Evolutionary conservation across 495 filamentous ascomycete genomes (phyloP), one percentile per base, ranked within the genome.

Genomic region (Tuber calosporum): DNA sequence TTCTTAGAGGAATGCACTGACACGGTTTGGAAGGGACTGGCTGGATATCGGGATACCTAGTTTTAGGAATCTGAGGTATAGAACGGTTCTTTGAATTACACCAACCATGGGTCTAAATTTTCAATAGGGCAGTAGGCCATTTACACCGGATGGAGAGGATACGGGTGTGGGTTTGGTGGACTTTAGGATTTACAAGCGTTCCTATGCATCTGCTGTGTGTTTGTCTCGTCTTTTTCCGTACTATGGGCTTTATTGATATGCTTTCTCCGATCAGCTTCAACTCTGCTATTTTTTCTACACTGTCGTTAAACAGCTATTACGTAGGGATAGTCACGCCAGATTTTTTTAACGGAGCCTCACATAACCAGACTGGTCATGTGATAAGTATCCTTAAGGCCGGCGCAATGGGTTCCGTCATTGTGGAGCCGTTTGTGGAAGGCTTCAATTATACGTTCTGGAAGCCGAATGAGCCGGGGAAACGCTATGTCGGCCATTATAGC

Each of bases 31-130:
- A 30, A 39, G 66, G 26, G 41, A 68, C 2, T 82, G 73, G 77
- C 41, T 82, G 30, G 79, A 82, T 70, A 78, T 82, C 37, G 81
- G 81, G 26, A 70, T 82, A 17, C 79, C 71, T 45, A 82, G 81
- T 53, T 8, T 81, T 8, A 69, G 77, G 37, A 82, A 82, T 81
- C 71, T 82, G 30, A 69, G 39, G 69, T 41, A 71, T 13, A 53
- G 37, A 26, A 17, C 67, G 11, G 17, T 62, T 62, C 13, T 82
- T 26, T 62, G 53, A 62, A 62, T 62, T 62, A 34, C 19, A 17
- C 15, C 53, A n/a, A 15, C 17, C 8, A 34, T 13, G 26, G 53
- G 26, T 62, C 53, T 62, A 62, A 62, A 6, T 15, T 34, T 62
- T 62, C 53, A 19, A 5, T 3, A 62, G 53, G 53, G 19, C 11